Evolutionary conservation across 139 green algal species (phyloP), one percentile per base, ranked within the genome.

Genomic region (Tetraselmis chui): DNA sequence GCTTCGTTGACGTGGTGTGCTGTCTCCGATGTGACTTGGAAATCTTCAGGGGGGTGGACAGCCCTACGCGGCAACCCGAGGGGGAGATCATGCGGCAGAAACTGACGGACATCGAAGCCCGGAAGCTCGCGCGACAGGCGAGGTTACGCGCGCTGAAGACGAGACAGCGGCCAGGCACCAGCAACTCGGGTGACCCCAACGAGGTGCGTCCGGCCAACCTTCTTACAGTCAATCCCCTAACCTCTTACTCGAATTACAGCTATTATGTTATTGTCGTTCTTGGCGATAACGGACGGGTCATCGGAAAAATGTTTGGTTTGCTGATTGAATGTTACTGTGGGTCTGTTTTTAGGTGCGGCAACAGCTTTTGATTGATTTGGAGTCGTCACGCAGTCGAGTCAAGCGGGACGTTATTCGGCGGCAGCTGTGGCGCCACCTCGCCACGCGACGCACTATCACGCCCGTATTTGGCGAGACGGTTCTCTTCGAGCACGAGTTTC

Each of bases 401-500:
- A 67, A 67, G 45, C 5, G 18, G 45, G 45, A 67, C 45, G 45
- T 67, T 18, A 67, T 67, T 67, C 45, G 45, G 18, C 45, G 45
- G 45, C 45, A 67, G 45, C 45, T 67, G 45, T 67, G 45, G 45
- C 45, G 45, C 45, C 45, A 67, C 45, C 45, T 67, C 45, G 45
- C 45, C 45, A 67, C 45, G 45, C 45, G 45, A 18, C 45, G 45
- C 18, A 67, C 45, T 18, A 74, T 84, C 28, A 29, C 25, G 18
- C 80, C 80, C 24, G 18, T 25, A 18, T 84, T 79, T 74, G 80
- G 80, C 80, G 80, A 84, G 80, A 29, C 78, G 27, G 31, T 59
- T 22, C 78, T 84, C 80, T 84, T 84, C 80, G 80, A 84, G 74
- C 74, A 84, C 30, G 67, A 79, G 80, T 84, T 84, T 30, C 75